A percentile compares a stretch with the other conserved stretches of the same genome.
phyloP scores from a whole-genome alignment of 1,139 yeast species.

The Pichia terricola region DNA sequence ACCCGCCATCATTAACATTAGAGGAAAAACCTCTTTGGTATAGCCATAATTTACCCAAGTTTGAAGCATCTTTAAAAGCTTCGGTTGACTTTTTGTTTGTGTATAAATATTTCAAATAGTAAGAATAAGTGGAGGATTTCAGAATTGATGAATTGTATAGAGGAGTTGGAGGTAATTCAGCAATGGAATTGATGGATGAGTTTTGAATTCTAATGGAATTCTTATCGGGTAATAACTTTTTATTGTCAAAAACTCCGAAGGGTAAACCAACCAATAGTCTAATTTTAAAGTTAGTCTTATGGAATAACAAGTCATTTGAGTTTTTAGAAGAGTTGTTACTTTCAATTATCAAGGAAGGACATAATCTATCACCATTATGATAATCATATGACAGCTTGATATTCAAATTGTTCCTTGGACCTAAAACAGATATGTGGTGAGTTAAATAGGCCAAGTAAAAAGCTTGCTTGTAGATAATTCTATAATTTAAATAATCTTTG shows the following conservation, averaged over 20 bases:
- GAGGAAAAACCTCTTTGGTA: conserved; percentile 77
- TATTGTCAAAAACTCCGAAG: conserved; percentile 56
- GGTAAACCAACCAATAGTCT: conserved; percentile 70
- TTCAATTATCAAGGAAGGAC: conserved; percentile 53
- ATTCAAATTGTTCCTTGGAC: conserved; percentile 49
- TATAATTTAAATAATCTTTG: conserved; percentile 82
- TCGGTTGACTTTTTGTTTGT: conserved; percentile 68
- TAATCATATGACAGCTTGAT: conserved; percentile 52
- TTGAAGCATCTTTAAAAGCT: conserved; percentile 82
- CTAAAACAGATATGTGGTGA: conserved; percentile 45
- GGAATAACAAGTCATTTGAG: conserved; percentile 40
- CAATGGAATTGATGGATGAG: conserved; percentile 24
- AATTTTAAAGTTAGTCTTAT: conserved; percentile 61
- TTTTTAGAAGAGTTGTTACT: conserved; percentile 25
- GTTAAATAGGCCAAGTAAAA: conserved; percentile 76
- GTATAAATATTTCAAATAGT: conserved; percentile 66
- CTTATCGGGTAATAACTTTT: conserved; percentile 69
- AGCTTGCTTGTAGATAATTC: conserved; percentile 84
- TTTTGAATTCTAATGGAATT: conserved; percentile 61
- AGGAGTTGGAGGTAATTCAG: conserved; percentile 68
- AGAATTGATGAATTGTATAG: conserved; percentile 74
- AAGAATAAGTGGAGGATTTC: conserved; percentile 57
- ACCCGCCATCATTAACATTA: conserved; percentile 52
- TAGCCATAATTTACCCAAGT: conserved; percentile 83
- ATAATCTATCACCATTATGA: conserved; percentile 55